These are phyloP conservation scores for Massariosphaeria phaeospora DNA, from an alignment of 495 filamentous ascomycete genomes.

Conservation along the genomic window DNA sequence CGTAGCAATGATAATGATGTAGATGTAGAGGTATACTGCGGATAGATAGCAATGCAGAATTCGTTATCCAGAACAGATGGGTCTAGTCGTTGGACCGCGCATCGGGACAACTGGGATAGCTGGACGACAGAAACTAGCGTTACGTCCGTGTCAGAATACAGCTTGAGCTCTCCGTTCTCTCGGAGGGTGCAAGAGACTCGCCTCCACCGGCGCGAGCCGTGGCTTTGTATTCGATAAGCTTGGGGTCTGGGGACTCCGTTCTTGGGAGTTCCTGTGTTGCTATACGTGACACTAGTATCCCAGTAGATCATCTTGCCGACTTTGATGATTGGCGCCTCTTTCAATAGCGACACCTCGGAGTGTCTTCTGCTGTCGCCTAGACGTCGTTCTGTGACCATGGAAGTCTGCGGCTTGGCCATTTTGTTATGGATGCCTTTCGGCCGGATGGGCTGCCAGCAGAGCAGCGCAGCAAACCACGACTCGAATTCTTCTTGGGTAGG, in stretches of 20 bases:
- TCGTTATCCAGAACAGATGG: constrained; percentile 90
- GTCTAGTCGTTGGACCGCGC: constrained; percentile 83
- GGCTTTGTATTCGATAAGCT: constrained; percentile 53
- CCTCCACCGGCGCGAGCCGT: constrained; percentile 64
- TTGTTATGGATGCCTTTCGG: constrained; percentile 69
- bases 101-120: constrained; percentile 81
- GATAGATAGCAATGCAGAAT: constrained; percentile 89
- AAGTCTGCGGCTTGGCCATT: constrained; percentile 61
- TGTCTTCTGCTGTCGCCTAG: constrained; percentile 52
- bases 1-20: constrained; percentile 59
- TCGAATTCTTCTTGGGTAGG: constrained; percentile 72
- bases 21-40: constrained; percentile 66
- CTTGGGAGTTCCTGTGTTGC: constrained; percentile 46
- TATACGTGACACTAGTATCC: constrained; percentile 61
- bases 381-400: constrained; percentile 46
- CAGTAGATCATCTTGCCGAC: constrained; percentile 90
- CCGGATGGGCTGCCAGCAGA: constrained; percentile 90
- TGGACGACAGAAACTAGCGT: constrained; percentile 76
- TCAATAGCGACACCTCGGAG: constrained; percentile 58
- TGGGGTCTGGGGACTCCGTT: constrained; percentile 33
- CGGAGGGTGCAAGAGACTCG: constrained; percentile 87
- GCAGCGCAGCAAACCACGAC: constrained; percentile 83
- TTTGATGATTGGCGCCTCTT: constrained; percentile 89
- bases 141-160: constrained; percentile 77
- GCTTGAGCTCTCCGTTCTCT: constrained; percentile 91